Evolutionary conservation across 371 early-diverging fungal species (phyloP).

Genomic region (Parasitella parasitica): DNA sequence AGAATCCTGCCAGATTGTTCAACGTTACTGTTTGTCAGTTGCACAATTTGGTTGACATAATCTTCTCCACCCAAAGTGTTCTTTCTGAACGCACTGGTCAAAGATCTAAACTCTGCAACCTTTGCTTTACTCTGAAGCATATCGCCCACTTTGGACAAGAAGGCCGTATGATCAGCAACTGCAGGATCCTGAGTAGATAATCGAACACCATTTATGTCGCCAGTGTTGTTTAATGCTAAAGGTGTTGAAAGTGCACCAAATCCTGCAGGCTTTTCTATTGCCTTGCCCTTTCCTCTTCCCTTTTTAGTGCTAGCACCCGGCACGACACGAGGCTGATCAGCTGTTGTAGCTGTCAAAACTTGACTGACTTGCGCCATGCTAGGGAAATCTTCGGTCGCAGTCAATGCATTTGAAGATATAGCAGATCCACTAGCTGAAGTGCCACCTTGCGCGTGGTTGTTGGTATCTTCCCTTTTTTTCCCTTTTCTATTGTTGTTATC

Average conservation of each 20-base stretch:
- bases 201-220: background rate
- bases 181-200: background rate
- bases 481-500: slow-evolving; percentile 1
- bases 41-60: slow-evolving; percentile 56
- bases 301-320: slow-evolving; percentile 17
- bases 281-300: slow-evolving; percentile 5
- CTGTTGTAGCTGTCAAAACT: background rate
- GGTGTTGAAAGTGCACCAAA: slow-evolving; percentile 30
- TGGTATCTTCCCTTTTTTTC: slow-evolving; percentile 8
- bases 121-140: slow-evolving; percentile 49
- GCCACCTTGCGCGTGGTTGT: background rate
- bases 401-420: background rate
- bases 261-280: slow-evolving; percentile 29
- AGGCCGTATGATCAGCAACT: slow-evolving; percentile 36
- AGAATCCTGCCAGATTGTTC: slow-evolving; percentile 55
- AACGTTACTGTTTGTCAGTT: slow-evolving; percentile 42
- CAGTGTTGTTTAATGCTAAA: background rate
- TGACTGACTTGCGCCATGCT: slow-evolving; percentile 2
- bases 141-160: slow-evolving; percentile 48
- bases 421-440: background rate
- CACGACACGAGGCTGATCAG: slow-evolving; percentile 1
- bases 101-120: slow-evolving; percentile 58
- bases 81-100: slow-evolving; percentile 59
- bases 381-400: background rate
- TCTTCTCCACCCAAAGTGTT: slow-evolving; percentile 51